These are phyloP conservation scores for Hemerocallis citrina DNA, from an alignment of 106 monocot genomes.

Conservation along the genomic window DNA sequence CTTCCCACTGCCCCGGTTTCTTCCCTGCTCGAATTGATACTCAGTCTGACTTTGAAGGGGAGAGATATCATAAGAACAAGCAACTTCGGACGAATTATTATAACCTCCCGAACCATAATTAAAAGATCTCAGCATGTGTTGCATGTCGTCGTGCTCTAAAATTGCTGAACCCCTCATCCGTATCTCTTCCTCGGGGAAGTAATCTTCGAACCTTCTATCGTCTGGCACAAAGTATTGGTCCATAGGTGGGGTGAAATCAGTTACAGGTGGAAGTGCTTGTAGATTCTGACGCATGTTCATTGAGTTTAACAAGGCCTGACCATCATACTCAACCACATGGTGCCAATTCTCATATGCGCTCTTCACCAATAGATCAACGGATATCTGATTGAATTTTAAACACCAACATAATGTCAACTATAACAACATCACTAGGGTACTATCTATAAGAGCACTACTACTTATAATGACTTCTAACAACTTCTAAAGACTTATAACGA, in stretches of 20 bases:
- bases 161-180: constrained; percentile 18
- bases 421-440: too few relatives aligned
- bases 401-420: not conserved
- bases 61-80: not conserved
- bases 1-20: not conserved
- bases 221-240: not conserved
- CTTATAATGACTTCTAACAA: not conserved
- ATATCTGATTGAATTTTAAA: constrained; percentile 7
- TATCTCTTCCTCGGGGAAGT: constrained; percentile 17
- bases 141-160: constrained; percentile 17
- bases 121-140: constrained; percentile 13
- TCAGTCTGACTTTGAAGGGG: not conserved
- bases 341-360: constrained; percentile 22
- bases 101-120: not conserved
- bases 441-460: too few relatives aligned
- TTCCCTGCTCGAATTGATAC: not conserved
- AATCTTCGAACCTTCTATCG: not conserved
- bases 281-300: not conserved
- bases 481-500: not conserved
- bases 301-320: constrained; percentile 1
- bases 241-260: not conserved
- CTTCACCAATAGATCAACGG: constrained; percentile 15
- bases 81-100: not conserved
- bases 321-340: constrained; percentile 12
- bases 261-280: not conserved